These are phyloP conservation scores for Termitomyces sp. DNA, from an alignment of 768 basidiomycete genomes.

Conservation along the genomic window DNA sequence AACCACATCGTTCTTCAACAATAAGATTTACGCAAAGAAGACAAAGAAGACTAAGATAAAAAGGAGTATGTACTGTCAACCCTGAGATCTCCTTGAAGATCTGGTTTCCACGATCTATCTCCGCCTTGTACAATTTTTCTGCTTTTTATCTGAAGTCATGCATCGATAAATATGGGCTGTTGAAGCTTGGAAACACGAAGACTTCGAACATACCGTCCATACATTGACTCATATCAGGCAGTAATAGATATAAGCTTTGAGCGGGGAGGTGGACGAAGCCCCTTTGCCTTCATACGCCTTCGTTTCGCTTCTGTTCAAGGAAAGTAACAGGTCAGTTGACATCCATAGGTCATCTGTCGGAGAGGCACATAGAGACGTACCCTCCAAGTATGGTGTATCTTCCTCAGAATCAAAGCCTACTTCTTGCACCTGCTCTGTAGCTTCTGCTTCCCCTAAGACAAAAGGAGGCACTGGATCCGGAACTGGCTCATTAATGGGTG, in stretches of 20 bases:
- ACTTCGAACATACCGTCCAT: neutral
- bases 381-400: conserved; percentile 73
- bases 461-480: conserved; percentile 11
- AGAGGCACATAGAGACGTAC: conserved; percentile 43
- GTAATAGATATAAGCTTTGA: conserved; percentile 19
- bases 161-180: too few relatives aligned
- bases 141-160: neutral
- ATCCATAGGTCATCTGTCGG: conserved; percentile 8
- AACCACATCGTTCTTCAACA: neutral
- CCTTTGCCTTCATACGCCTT: conserved; percentile 69
- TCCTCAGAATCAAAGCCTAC: conserved; percentile 68
- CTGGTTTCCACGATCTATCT: neutral
- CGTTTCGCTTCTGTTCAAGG: conserved; percentile 58
- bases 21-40: neutral
- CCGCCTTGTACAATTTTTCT: neutral
- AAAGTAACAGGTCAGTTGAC: conserved; percentile 6
- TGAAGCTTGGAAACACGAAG: neutral
- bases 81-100: neutral
- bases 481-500: conserved; percentile 21
- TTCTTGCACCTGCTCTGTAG: conserved; percentile 27
- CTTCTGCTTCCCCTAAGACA: conserved; percentile 22
- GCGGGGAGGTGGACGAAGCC: conserved; percentile 60
- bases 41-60: neutral
- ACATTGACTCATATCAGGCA: conserved; percentile 1
- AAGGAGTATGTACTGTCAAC: conserved; percentile 14